Base-by-base conservation (phyloP, 306 rosid genomes). In the Astragalus glycyphyllos region DNA sequence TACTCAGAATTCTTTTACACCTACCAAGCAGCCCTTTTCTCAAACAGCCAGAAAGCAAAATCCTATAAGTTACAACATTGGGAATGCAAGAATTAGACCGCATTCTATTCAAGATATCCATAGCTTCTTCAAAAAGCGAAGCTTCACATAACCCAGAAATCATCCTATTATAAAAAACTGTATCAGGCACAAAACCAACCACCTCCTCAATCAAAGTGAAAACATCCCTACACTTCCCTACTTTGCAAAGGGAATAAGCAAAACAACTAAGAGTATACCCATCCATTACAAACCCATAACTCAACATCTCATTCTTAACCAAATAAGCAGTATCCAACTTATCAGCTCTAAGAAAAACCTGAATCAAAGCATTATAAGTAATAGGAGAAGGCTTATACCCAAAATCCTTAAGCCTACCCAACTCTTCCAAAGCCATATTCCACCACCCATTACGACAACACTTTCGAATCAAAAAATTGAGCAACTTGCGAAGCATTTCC, bases 391-490 rank as follows among this genome's bases (percentile, higher is more conserved):
- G 88, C 77, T 75, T 88, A 78, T 82, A 86, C 37, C 97, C 97
- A 0, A 85, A 86, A 81, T 91, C 96, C 80, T 91, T 91, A 4
- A 91, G 85, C 86, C 97, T 91, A 57, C 96, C 97, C 5, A 91
- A 66, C 84, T 91, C 97, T 59, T 86, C 97, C 84, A 91, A 68
- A 0, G 96, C 97, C 71, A 79, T 45, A 79, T 85, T 88, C 92
- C 92, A 91, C 87, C 83, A 48, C 55, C 97, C 97, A 74, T 77
- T 88, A 7, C 79, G 85, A 62, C 97, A 91, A 64, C 90, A 86
- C 81, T 86, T 91, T 55, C 70, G 71, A 66, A 91, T 80, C 72
- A 88, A 57, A 68, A 91, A 77, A 82, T 91, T 83, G 40, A 91
- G 96, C 86, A 91, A 79, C 82, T 76, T 86, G 49, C 82, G 80